These are phyloP conservation scores for Hypomyces rosellus DNA, from an alignment of 2,329 filamentous ascomycete species.

Conservation along the genomic window DNA sequence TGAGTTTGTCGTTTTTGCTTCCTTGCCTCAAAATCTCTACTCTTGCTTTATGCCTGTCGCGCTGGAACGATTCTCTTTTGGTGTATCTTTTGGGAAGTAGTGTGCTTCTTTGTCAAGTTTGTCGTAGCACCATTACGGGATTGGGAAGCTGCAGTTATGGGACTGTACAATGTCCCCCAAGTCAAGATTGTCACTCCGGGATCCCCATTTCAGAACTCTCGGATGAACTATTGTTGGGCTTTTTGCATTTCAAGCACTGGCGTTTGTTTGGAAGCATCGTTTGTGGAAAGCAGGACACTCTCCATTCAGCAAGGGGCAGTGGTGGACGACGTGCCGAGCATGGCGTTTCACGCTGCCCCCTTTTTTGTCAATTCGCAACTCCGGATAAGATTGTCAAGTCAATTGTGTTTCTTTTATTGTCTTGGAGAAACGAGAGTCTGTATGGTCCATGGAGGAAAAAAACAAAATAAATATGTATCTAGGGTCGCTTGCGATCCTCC, in stretches of 20 bases:
- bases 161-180: no score
- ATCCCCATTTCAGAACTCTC: neutral
- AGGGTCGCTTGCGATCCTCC: constrained; percentile 32
- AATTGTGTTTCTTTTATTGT: constrained; percentile 14
- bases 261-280: constrained; percentile 3
- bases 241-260: constrained; percentile 1
- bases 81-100: constrained; percentile 14
- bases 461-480: constrained; percentile 21
- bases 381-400: constrained; percentile 7
- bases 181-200: neutral
- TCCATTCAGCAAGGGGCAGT: neutral
- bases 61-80: constrained; percentile 19
- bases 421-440: constrained; percentile 15
- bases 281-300: constrained; percentile 1
- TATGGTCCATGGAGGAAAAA: constrained; percentile 13
- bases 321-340: neutral
- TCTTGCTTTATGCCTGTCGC: constrained; percentile 20
- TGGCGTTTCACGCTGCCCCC: neutral
- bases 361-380: constrained; percentile 1
- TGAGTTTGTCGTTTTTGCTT: constrained; percentile 7
- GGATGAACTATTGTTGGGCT: neutral
- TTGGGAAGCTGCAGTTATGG: neutral
- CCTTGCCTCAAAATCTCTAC: constrained; percentile 12
- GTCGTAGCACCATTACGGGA: neutral
- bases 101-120: neutral